Percentiles rank a stretch among this genome's conserved stretches.
phyloP scores from a whole-genome alignment of 1,284 basidiomycete species.

The Ganoderma multipileum region DNA sequence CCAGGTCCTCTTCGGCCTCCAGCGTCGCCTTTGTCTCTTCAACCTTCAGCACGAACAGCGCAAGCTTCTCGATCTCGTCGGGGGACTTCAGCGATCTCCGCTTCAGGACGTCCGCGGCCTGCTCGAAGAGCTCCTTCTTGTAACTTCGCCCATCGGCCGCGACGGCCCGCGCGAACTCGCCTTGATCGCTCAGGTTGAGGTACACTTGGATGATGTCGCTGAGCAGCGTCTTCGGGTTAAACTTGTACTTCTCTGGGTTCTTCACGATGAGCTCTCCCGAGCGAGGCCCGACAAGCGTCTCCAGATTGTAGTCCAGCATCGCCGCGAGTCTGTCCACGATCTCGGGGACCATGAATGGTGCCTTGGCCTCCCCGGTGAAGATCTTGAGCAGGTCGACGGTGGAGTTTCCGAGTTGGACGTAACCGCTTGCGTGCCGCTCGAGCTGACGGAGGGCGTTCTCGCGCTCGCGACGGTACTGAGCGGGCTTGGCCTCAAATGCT shows the following conservation, averaged over 20 bases:
- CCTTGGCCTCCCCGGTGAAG: slow-evolving; percentile 92
- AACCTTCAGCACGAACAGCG: slow-evolving; percentile 80
- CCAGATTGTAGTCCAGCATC: slow-evolving; percentile 96
- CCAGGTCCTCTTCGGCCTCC: slow-evolving; percentile 91
- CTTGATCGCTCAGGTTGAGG: slow-evolving; percentile 85
- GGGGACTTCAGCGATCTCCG: slow-evolving; percentile 79
- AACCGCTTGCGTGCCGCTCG: slow-evolving; percentile 86
- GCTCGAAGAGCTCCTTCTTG: slow-evolving; percentile 83
- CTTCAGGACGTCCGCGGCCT: slow-evolving; percentile 77
- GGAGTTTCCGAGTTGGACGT: slow-evolving; percentile 87
- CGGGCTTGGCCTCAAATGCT: slow-evolving; percentile 70
- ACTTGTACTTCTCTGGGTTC: slow-evolving; percentile 90
- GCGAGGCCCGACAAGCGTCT: slow-evolving; percentile 87
- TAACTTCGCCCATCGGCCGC: slow-evolving; percentile 96
- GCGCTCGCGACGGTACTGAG: slow-evolving; percentile 84
- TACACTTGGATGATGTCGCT: slow-evolving; percentile 93
- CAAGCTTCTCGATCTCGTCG: slow-evolving; percentile 79
- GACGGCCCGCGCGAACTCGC: slow-evolving; percentile 87
- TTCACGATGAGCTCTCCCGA: slow-evolving; percentile 87
- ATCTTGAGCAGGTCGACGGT: slow-evolving; percentile 91
- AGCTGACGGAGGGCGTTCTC: slow-evolving; percentile 81
- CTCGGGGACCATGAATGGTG: slow-evolving; percentile 95
- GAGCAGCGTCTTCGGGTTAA: slow-evolving; percentile 86
- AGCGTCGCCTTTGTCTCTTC: slow-evolving; percentile 83
- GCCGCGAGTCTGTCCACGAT: slow-evolving; percentile 96